A percentile compares a stretch with the other conserved stretches of the same genome.
Conservation (phyloP, 331 rosid species). For the Quercus tomentella region DNA sequence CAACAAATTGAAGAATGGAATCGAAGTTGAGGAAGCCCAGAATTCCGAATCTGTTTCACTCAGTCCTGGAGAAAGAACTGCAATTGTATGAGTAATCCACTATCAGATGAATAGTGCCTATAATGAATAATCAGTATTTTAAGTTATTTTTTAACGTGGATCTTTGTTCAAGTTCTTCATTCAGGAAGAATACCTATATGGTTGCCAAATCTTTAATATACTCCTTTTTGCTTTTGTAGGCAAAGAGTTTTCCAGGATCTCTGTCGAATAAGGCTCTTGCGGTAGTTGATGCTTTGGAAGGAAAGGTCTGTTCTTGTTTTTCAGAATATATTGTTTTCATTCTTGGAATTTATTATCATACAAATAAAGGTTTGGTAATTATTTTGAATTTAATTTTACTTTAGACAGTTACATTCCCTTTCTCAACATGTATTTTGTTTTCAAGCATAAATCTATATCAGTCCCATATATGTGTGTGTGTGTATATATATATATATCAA, state of each 20-base stretch:
- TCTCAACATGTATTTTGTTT: background rate
- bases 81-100: slow-evolving; percentile 54
- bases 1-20: slow-evolving; percentile 84
- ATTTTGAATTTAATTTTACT: background rate
- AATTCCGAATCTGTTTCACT: slow-evolving; percentile 54
- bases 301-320: slow-evolving; percentile 64
- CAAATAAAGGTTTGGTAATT: background rate
- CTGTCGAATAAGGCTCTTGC: slow-evolving; percentile 65
- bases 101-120: slow-evolving; percentile 6
- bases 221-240: slow-evolving; percentile 45
- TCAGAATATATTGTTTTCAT: background rate
- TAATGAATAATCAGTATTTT: background rate
- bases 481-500: background rate
- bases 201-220: slow-evolving; percentile 10
- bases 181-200: slow-evolving; percentile 11
- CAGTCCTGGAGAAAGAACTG: slow-evolving; percentile 65
- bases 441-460: background rate
- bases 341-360: background rate
- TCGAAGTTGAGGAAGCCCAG: slow-evolving; percentile 59
- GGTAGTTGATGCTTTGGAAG: slow-evolving; percentile 87
- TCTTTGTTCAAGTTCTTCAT: slow-evolving; percentile 14
- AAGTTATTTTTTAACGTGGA: slow-evolving; percentile 2
- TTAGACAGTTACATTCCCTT: background rate
- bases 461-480: too few relatives aligned
- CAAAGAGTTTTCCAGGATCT: slow-evolving; percentile 68